Evolutionary conservation across 192 early-diverging fungal genomes (phyloP), one percentile per base, ranked within the genome.

Genomic region (Endogone sp.): DNA sequence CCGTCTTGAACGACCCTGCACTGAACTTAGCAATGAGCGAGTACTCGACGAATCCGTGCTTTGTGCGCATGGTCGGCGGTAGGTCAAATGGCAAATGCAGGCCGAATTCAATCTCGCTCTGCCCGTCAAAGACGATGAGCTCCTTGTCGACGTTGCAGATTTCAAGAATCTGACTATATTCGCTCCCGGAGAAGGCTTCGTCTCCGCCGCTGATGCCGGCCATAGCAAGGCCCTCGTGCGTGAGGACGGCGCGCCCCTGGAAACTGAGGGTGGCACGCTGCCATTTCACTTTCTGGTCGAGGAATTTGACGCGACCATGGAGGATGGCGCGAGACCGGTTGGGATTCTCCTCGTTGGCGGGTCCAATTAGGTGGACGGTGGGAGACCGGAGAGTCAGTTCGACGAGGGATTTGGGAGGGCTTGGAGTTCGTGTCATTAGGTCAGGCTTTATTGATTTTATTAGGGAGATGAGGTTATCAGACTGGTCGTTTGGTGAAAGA

Each of bases 81-180:
- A 77, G 59, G 27, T 77, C 64, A 2, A 64, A 56, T 24, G 75
- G 75, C 21, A 77, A 65, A 62, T 77, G 75, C 13, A 77, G 59
- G 4, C 75, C 75, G 55, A 77, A 77, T 24, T 63, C 71, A 62
- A 77, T 77, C 20, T 61, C 26, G 9, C 25, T 16, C 56, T 77
- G 70, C 2, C 75, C 75, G 1, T 68, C 66, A 27, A 72, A 72
- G 37, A 49, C 16, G 28, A 77, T 77, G 2, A 77, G 60, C 54
- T 77, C 75, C 56, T 77, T 77, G 21, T 77, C 75, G 11, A 77
- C 62, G 24, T 77, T 71, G 56, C 75, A 77, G 3, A 77, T 66
- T 29, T 57, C 60, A 16, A 72, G 37, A 16, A 49, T 11, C 16
- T 49, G 65, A 3, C 22, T 58, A 11, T 63, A 70, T 23, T 74